A percentile compares a stretch with the other conserved stretches of the same genome.
These are phyloP conservation scores for Blastomyces parvus DNA, from an alignment of 2,329 filamentous ascomycete species.

Conservation along the genomic window DNA sequence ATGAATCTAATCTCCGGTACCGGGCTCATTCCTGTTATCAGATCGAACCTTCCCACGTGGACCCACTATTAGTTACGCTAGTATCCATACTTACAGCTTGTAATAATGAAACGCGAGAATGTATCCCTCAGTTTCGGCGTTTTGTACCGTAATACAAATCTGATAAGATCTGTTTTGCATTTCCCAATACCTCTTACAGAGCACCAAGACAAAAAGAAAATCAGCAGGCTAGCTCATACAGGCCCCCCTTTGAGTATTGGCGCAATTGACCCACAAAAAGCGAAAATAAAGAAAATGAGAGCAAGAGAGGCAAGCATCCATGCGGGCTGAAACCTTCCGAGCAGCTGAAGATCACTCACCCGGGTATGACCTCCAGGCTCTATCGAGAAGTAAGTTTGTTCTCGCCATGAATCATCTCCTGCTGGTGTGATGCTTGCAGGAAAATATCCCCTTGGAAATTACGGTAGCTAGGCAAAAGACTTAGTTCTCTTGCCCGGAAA, in stretches of 20 bases:
- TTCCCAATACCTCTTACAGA: background rate
- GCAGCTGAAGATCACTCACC: background rate
- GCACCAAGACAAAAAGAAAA: background rate
- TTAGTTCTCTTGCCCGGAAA: background rate
- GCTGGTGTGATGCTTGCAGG: background rate
- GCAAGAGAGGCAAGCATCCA: background rate
- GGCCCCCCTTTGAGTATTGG: background rate
- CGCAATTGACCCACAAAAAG: background rate
- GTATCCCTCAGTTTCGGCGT: background rate
- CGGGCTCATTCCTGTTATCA: conserved; percentile 6
- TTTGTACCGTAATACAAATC: background rate
- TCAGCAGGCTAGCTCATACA: background rate
- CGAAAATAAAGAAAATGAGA: background rate
- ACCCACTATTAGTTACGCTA: background rate
- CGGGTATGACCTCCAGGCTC: background rate
- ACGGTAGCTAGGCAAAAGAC: background rate
- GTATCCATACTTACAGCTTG: background rate
- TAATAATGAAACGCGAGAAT: background rate
- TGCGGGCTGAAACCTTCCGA: background rate
- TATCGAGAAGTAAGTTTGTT: background rate
- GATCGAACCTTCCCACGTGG: conserved; percentile 10
- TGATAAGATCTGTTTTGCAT: background rate
- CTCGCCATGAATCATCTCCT: background rate
- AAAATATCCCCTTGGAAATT: background rate
- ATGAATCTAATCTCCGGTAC: conserved; percentile 2